Evolutionary conservation across 2,329 filamentous ascomycete genomes (phyloP).

Genomic region (Pezicula neosporulosa): DNA sequence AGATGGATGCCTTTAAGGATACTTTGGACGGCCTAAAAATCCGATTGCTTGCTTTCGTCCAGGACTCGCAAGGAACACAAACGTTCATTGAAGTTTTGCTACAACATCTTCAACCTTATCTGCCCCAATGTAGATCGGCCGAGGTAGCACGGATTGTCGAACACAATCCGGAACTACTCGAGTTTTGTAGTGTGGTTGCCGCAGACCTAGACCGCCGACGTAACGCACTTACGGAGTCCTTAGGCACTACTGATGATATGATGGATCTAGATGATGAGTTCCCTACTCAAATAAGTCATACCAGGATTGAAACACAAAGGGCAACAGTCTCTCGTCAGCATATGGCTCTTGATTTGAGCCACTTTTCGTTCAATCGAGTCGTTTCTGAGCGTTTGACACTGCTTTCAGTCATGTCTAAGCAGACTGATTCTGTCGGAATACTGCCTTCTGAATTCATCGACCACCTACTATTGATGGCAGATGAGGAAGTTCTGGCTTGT

Average conservation of each 20-base stretch:
- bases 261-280: conserved; percentile 69
- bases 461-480: conserved; percentile 42
- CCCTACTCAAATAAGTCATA: conserved; percentile 54
- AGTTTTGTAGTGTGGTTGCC: conserved; percentile 20
- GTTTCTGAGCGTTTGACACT: conserved; percentile 20
- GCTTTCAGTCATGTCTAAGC: conserved; percentile 14
- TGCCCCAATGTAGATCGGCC: conserved; percentile 18
- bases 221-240: conserved; percentile 4
- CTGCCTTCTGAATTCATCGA: conserved; percentile 49
- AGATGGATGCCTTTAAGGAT: conserved; percentile 14
- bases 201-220: conserved; percentile 15
- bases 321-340: conserved; percentile 37
- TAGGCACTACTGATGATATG: conserved; percentile 40
- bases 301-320: conserved; percentile 31
- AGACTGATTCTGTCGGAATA: conserved; percentile 31
- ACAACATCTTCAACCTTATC: conserved; percentile 23
- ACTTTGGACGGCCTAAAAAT: conserved; percentile 11
- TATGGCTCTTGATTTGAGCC: conserved; percentile 21
- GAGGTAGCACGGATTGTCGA: conserved; percentile 13
- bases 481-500: conserved; percentile 52
- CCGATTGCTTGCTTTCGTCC: conserved; percentile 18
- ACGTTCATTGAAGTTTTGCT: conserved; percentile 19
- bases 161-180: conserved; percentile 17
- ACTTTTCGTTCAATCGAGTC: conserved; percentile 20
- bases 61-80: conserved; percentile 11